These are phyloP conservation scores for Claviceps monticola DNA, from an alignment of 2,329 filamentous ascomycete species.

Conservation along the genomic window DNA sequence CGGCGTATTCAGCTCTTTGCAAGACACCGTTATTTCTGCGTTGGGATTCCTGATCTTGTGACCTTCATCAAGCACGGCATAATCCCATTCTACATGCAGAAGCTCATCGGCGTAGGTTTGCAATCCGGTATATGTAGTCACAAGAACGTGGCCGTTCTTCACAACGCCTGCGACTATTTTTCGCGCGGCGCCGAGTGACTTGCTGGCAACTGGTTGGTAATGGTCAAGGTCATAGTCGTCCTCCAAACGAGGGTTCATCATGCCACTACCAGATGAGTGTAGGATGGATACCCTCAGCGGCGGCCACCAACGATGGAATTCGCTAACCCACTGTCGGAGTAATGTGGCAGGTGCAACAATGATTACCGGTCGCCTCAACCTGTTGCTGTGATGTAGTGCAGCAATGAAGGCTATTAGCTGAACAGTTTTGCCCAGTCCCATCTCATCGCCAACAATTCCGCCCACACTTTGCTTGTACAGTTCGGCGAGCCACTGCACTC, in stretches of 20 bases:
- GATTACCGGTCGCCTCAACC: conserved; percentile 71
- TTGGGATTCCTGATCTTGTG: conserved; percentile 98
- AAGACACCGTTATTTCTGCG: conserved; percentile 84
- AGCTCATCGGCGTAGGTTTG: conserved; percentile 79
- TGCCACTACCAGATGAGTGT: conserved; percentile 90
- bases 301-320: conserved; percentile 99
- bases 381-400: conserved; percentile 81
- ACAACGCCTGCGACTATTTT: conserved; percentile 73
- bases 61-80: conserved; percentile 88
- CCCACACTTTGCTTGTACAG: conserved; percentile 80
- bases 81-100: conserved; percentile 77
- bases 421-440: conserved; percentile 93
- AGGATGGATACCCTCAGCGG: conserved; percentile 89
- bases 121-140: conserved; percentile 93
- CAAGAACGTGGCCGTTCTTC: conserved; percentile 76
- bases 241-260: conserved; percentile 67
- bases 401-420: conserved; percentile 66
- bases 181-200: conserved; percentile 47
- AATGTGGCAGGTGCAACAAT: conserved; percentile 90
- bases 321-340: conserved; percentile 94
- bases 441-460: conserved; percentile 92
- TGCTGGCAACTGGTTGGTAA: conserved; percentile 19
- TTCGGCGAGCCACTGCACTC: conserved; percentile 92
- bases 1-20: conserved; percentile 81
- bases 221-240: conserved; percentile 36